A percentile compares a stretch with the other conserved stretches of the same genome.
phyloP scores from a whole-genome alignment of 176 grass and related monocot species.

The Themeda triandra region DNA sequence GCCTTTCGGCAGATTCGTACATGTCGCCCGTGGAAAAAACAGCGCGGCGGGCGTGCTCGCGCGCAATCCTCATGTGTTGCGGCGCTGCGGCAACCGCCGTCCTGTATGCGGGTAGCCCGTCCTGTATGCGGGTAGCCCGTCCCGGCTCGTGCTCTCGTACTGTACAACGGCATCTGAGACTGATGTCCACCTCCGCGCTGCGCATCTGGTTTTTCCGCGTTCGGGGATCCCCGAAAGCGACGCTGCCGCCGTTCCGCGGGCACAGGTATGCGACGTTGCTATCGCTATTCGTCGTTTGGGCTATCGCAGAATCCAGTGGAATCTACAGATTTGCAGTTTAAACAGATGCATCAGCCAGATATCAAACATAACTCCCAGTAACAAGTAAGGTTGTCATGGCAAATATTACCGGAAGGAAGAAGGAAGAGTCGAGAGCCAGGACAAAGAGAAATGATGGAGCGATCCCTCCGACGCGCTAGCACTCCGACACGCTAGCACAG shows the following conservation, averaged over 20 bases:
- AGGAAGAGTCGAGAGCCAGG: neutral
- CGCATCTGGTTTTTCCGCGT: neutral
- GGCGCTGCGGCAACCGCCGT: too few relatives aligned
- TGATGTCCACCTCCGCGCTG: neutral
- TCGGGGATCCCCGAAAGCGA: constrained; percentile 1
- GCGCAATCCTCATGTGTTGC: too few relatives aligned
- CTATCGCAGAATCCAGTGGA: neutral
- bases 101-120: too few relatives aligned
- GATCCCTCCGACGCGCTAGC: neutral
- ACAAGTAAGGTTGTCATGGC: too few relatives aligned
- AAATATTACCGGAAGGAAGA: neutral
- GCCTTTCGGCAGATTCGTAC: constrained; percentile 18
- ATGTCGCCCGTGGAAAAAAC: neutral
- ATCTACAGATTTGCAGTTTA: neutral
- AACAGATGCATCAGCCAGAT: neutral
- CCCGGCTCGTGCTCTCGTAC: too few relatives aligned
- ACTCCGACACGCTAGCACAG: constrained; percentile 21
- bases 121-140: too few relatives aligned
- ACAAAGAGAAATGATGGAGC: neutral
- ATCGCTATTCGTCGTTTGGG: too few relatives aligned
- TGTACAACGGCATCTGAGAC: too few relatives aligned
- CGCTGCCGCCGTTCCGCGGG: neutral
- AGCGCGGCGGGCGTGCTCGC: neutral
- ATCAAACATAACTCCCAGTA: neutral
- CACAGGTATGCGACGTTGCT: neutral